phyloP scores from a whole-genome alignment of 148 eudicot genomes.

The Rhododendron molle region DNA sequence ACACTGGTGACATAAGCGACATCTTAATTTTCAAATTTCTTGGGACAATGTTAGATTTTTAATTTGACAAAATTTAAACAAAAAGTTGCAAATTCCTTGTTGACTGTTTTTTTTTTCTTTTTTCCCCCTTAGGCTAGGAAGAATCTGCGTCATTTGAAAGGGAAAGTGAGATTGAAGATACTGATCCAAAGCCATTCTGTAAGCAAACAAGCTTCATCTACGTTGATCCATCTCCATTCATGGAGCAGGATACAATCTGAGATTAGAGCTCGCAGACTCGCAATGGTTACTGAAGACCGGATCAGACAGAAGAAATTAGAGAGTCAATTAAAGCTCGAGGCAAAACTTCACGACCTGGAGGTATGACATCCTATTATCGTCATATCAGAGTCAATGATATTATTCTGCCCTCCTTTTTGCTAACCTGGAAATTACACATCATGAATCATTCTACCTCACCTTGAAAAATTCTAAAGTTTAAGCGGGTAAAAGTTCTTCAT shows the following conservation, averaged over 20 bases:
- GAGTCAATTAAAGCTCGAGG: constrained; percentile 81
- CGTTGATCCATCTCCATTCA: constrained; percentile 63
- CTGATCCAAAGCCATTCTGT: constrained; percentile 42
- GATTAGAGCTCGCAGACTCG: constrained; percentile 63
- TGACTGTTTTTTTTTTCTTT: not conserved
- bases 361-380: constrained; percentile 19
- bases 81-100: not conserved
- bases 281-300: constrained; percentile 75
- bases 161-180: constrained; percentile 52
- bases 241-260: constrained; percentile 79
- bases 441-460: not conserved
- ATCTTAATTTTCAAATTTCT: not conserved
- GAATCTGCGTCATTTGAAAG: constrained; percentile 46
- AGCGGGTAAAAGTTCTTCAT: not conserved
- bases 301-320: constrained; percentile 75
- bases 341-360: constrained; percentile 80
- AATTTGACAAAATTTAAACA: not conserved
- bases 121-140: constrained; percentile 83
- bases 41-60: not conserved
- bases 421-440: not conserved
- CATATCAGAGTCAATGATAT: too few relatives aligned
- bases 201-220: constrained; percentile 57
- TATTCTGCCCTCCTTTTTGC: not conserved
- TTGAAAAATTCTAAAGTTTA: not conserved
- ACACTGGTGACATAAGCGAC: not conserved